Base-by-base conservation (phyloP, 2,329 filamentous ascomycete species). In the Phyllosticta citriasiana region DNA sequence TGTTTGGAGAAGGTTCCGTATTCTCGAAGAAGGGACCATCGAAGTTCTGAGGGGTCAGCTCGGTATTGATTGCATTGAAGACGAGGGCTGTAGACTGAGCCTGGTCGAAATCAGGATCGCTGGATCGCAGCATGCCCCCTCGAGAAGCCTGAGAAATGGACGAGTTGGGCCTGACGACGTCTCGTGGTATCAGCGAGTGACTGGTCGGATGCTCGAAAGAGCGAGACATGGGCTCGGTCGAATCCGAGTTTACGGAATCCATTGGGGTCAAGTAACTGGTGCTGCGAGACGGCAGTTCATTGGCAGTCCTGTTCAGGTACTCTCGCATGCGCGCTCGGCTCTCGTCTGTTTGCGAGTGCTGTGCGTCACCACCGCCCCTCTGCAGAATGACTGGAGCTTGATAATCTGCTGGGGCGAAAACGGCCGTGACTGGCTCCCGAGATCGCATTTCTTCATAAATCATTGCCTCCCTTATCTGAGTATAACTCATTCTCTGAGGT, bases 21-120 rank as follows among this genome's bases (percentile, higher is more conserved):
- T 69, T 69, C 2, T 67, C 65, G 62, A 75, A 76, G 66, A 74
- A 75, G 0, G 74, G 72, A 0, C 73, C 73, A 5, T 68, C 67
- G 62, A 73, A 71, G 59, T 67, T 70, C 59, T 75, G 73, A 9
- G 62, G 62, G n/a, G 68, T 74, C 1, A 71, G 70, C 54, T 68
- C 19, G 7, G 24, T 12, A 2, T 30, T 56, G n/a, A 56, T n/a
- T 4, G 60, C 24, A 19, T 58, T 57, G 56, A 54, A 58, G 33
- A 62, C 33, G 25, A 14, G 47, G 7, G 30, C 35, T 47, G 40
- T 47, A 16, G 40, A n/a, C n/a, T 16, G 40, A 16, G 40, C 40
- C 5, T n/a, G 6, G 40, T 25, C 55, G 4, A 52, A 56, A 12
- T 62, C 60, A 4, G 60, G 60, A 10, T 62, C 60, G 35, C 60